These are phyloP conservation scores for Microdochium trichocladiopsis DNA, from an alignment of 2,329 filamentous ascomycete genomes.

Conservation along the genomic window DNA sequence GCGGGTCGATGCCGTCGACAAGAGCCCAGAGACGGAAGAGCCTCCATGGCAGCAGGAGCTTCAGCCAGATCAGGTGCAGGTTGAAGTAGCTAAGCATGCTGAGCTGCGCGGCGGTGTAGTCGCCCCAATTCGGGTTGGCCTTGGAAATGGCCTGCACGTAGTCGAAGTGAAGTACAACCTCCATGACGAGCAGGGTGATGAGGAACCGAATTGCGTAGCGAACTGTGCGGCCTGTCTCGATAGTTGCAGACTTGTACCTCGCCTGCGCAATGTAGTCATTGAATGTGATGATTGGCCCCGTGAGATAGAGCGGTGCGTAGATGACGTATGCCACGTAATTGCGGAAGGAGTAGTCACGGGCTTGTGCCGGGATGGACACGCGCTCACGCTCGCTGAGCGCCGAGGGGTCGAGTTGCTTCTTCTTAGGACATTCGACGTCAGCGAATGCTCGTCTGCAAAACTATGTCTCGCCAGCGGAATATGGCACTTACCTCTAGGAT, in stretches of 20 bases:
- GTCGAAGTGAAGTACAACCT: conserved; percentile 82
- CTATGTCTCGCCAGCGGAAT: background rate
- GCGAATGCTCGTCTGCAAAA: conserved; percentile 29
- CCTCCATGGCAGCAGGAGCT: conserved; percentile 94
- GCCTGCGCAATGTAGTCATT: conserved; percentile 94
- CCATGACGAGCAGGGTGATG: conserved; percentile 78
- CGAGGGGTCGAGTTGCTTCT: conserved; percentile 89
- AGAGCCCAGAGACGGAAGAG: conserved; percentile 97
- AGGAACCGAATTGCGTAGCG: conserved; percentile 81
- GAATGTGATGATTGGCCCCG: conserved; percentile 92
- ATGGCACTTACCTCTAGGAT: conserved; percentile 67
- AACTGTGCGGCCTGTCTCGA: conserved; percentile 62
- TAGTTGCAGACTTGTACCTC: conserved; percentile 64
- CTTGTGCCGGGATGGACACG: conserved; percentile 65
- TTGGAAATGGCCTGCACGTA: conserved; percentile 93
- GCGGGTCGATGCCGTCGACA: conserved; percentile 84
- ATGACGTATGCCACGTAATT: conserved; percentile 87
- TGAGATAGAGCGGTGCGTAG: conserved; percentile 88
- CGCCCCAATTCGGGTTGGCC: conserved; percentile 67
- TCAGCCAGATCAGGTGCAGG: conserved; percentile 95
- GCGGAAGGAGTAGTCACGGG: conserved; percentile 66
- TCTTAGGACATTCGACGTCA: conserved; percentile 61
- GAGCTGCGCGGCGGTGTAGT: conserved; percentile 82
- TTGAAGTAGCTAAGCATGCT: conserved; percentile 92
- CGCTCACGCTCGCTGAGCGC: conserved; percentile 85